Conservation (phyloP, 1,139 yeast genomes). For the Pichia sp. region DNA sequence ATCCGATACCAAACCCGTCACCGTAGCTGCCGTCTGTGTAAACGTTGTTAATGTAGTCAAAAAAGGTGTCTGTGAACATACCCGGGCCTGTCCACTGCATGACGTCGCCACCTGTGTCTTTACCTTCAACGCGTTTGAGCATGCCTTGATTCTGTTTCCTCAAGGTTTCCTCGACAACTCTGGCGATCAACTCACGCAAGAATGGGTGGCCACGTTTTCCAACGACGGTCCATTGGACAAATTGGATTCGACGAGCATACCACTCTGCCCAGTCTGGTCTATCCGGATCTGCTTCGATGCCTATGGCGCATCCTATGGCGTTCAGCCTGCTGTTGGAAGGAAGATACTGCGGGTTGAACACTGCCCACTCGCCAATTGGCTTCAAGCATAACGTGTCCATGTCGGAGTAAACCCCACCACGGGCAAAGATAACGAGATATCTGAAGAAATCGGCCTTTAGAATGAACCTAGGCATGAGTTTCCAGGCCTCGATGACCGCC, state of each 20-base stretch:
- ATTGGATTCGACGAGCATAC: conserved; percentile 70
- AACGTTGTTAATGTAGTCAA: conserved; percentile 53
- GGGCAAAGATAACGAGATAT: conserved; percentile 62
- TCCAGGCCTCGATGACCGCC: conserved; percentile 59
- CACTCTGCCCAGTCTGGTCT: conserved; percentile 69
- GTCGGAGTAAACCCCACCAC: conserved; percentile 76
- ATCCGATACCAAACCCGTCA: conserved; percentile 32
- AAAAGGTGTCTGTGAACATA: conserved; percentile 67
- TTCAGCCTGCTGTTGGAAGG: background rate
- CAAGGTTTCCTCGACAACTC: conserved; percentile 59
- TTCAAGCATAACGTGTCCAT: conserved; percentile 59
- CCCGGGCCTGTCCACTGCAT: conserved; percentile 88
- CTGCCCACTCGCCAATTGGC: conserved; percentile 45
- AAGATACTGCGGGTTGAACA: conserved; percentile 18
- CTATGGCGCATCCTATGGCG: conserved; percentile 56
- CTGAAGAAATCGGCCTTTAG: conserved; percentile 73
- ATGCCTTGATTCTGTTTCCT: conserved; percentile 33
- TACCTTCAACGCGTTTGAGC: conserved; percentile 36
- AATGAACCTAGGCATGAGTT: conserved; percentile 57
- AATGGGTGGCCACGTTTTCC: conserved; percentile 70
- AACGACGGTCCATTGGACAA: conserved; percentile 78
- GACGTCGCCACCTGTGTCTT: conserved; percentile 52
- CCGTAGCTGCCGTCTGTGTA: conserved; percentile 25
- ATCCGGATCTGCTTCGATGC: conserved; percentile 77
- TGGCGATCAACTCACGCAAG: conserved; percentile 61